Conservation (phyloP, 805 yeast genomes). For the Komagataella pseudopastoris region DNA sequence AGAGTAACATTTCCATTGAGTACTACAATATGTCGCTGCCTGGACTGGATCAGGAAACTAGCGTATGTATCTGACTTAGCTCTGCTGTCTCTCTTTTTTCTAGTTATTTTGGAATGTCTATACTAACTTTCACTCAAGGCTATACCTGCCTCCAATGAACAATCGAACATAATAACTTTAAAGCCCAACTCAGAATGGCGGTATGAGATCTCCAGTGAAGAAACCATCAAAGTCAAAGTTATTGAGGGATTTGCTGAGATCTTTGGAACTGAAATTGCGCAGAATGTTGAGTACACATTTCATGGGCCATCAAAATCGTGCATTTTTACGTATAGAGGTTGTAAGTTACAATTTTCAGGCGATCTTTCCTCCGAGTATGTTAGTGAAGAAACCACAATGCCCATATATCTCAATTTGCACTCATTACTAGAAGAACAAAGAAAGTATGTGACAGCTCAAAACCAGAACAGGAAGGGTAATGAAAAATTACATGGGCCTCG, state of each 20-base stretch:
- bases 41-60: not conserved
- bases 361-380: conserved; percentile 38
- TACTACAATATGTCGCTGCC: not conserved
- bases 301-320: conserved; percentile 37
- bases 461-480: conserved; percentile 6
- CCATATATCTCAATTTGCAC: conserved; percentile 53
- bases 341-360: conserved; percentile 39
- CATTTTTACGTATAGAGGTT: conserved; percentile 52
- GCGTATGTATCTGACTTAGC: not conserved
- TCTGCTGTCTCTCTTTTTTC: not conserved
- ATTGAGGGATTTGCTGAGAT: conserved; percentile 71
- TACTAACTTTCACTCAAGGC: not conserved
- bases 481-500: conserved; percentile 20
- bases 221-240: conserved; percentile 36
- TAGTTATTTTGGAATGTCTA: too few species aligned
- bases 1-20: not conserved
- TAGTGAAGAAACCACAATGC: conserved; percentile 60
- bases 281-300: conserved; percentile 47
- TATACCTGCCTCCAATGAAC: not conserved
- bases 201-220: conserved; percentile 45
- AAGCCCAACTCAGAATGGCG: conserved; percentile 54
- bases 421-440: conserved; percentile 54
- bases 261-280: conserved; percentile 85
- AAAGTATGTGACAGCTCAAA: conserved; percentile 15
- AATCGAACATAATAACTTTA: conserved; percentile 6